Evolutionary conservation across 148 eudicot genomes (phyloP).

Genomic region (Rhododendron vialii): DNA sequence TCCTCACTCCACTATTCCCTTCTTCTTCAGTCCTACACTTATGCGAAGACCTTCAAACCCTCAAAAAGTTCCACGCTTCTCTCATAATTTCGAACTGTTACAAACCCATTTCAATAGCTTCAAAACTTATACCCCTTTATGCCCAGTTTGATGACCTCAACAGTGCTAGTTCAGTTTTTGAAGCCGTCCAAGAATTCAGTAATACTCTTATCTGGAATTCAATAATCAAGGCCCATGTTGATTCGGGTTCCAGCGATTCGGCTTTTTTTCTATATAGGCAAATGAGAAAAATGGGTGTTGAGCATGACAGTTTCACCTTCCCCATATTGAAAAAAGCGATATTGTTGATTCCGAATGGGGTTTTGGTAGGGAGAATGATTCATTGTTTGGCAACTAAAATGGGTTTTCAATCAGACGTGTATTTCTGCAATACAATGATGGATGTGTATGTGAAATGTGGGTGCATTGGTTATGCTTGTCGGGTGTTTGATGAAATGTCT

Average conservation of each 20-base stretch:
- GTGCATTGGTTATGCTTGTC: conserved; percentile 21
- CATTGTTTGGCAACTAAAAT: conserved; percentile 27
- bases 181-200: conserved; percentile 6
- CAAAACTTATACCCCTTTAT: conserved; percentile 24
- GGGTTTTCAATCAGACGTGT: conserved; percentile 28
- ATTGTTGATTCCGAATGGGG: conserved; percentile 10
- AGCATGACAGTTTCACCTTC: conserved; percentile 31
- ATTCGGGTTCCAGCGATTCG: conserved; percentile 8
- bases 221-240: conserved; percentile 27
- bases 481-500: conserved; percentile 61
- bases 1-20: not conserved
- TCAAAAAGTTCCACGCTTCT: conserved; percentile 23
- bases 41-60: conserved; percentile 20
- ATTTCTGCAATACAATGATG: conserved; percentile 30
- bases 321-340: conserved; percentile 23
- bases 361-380: conserved; percentile 4
- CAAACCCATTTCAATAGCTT: conserved; percentile 7
- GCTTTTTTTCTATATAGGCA: conserved; percentile 18
- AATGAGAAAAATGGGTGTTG: conserved; percentile 28
- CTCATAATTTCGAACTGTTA: conserved; percentile 10
- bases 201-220: conserved; percentile 25
- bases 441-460: conserved; percentile 38
- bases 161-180: conserved; percentile 19
- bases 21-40: not conserved
- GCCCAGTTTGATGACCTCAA: conserved; percentile 13